Evolutionary conservation across 495 filamentous ascomycete genomes (phyloP).

Genomic region (Aspergillus steynii): DNA sequence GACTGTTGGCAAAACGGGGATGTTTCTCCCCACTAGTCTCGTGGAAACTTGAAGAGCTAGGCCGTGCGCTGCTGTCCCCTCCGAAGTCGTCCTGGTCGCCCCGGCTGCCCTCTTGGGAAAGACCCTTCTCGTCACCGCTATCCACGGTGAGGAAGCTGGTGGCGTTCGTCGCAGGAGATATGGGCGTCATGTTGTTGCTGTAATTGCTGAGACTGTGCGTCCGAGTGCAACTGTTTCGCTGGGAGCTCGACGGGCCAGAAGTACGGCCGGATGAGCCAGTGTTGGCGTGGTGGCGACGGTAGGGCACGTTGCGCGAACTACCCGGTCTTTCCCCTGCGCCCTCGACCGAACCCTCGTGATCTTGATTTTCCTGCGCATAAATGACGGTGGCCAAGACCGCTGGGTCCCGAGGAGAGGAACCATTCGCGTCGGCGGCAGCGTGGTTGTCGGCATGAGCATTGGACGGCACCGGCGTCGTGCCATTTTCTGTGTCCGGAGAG

Average conservation of each 20-base stretch:
- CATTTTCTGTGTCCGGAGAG: constrained; percentile 12
- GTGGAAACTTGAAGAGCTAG: constrained; percentile 16
- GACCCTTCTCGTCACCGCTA: constrained; percentile 46
- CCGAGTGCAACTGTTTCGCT: constrained; percentile 45
- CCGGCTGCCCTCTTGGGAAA: constrained; percentile 30
- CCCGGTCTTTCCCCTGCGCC: constrained; percentile 27
- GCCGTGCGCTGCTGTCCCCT: constrained; percentile 13
- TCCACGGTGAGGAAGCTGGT: constrained; percentile 53
- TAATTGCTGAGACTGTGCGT: constrained; percentile 46
- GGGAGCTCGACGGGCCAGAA: constrained; percentile 38
- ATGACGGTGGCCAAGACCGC: constrained; percentile 34
- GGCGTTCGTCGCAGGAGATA: constrained; percentile 53
- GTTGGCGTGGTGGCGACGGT: constrained; percentile 38
- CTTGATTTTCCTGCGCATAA: constrained; percentile 24
- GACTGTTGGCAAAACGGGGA: constrained; percentile 6
- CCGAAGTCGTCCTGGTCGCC: constrained; percentile 26
- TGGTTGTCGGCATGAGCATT: constrained; percentile 5
- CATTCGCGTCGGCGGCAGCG: constrained; percentile 11
- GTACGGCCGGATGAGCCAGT: constrained; percentile 39
- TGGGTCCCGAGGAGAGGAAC: constrained; percentile 25
- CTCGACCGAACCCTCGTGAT: constrained; percentile 24
- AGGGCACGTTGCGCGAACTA: constrained; percentile 33
- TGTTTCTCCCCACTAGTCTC: neutral
- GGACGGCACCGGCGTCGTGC: neutral
- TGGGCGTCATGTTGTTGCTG: constrained; percentile 46